Evolutionary conservation across 768 basidiomycete genomes (phyloP).

Genomic region (Lyophyllum semitale): DNA sequence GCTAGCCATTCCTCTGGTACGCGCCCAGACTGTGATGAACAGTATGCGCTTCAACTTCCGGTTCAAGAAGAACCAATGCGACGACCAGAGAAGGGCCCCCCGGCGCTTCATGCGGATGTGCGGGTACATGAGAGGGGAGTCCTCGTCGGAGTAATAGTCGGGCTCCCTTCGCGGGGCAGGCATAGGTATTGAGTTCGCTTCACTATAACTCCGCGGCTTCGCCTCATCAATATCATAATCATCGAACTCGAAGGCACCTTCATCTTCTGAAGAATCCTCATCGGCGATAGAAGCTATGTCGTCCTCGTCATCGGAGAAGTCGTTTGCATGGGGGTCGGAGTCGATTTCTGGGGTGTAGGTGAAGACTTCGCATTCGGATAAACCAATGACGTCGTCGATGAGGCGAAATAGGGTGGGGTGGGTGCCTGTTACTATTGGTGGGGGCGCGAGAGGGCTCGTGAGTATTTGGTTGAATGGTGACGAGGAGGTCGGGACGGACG

Average conservation of each 20-base stretch:
- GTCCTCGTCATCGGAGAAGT: constrained; percentile 79
- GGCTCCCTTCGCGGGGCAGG: constrained; percentile 41
- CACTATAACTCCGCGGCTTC: constrained; percentile 38
- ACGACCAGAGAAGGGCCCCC: constrained; percentile 91
- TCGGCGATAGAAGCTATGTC: constrained; percentile 67
- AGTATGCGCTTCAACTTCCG: constrained; percentile 89
- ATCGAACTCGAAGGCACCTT: constrained; percentile 76
- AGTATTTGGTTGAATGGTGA: constrained; percentile 63
- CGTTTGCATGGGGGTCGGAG: constrained; percentile 89
- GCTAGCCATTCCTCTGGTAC: constrained; percentile 59
- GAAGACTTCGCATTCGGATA: constrained; percentile 93
- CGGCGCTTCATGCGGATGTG: constrained; percentile 58
- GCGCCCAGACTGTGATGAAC: constrained; percentile 91
- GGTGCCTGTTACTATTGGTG: constrained; percentile 76
- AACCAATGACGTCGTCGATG: constrained; percentile 87
- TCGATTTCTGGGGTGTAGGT: constrained; percentile 93
- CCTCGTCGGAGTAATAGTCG: constrained; percentile 37
- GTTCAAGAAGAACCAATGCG: constrained; percentile 97
- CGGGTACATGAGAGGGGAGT: constrained; percentile 37
- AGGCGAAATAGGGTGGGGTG: constrained; percentile 88
- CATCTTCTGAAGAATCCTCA: constrained; percentile 74
- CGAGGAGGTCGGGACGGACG: constrained; percentile 70
- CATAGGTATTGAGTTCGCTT: constrained; percentile 38
- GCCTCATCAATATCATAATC: constrained; percentile 74
- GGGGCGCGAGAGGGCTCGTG: constrained; percentile 67